phyloP scores from a whole-genome alignment of 108 stramenopile species.

The Aureococcus anophagefferens region DNA sequence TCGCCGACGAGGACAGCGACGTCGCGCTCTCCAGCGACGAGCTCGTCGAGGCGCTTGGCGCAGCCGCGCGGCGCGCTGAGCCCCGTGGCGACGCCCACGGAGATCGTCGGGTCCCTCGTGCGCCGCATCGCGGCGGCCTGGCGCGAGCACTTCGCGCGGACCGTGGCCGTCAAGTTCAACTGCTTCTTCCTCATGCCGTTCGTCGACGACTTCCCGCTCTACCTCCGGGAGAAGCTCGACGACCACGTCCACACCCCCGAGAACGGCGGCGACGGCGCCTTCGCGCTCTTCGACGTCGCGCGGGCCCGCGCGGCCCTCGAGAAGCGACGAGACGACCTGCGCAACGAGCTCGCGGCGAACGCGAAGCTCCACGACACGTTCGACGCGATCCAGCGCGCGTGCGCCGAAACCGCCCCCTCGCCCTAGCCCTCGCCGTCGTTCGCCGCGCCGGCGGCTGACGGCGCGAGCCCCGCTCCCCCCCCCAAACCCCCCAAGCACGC shows the following conservation, averaged over 20 bases:
- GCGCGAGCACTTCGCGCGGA: constrained; percentile 69
- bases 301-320: constrained; percentile 44
- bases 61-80: constrained; percentile 42
- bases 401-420: background rate
- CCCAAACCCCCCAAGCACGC: no score
- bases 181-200: constrained; percentile 86
- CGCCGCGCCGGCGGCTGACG: no score
- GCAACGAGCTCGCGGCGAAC: constrained; percentile 69
- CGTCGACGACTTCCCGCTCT: constrained; percentile 73
- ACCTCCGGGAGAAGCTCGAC: constrained; percentile 60
- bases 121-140: constrained; percentile 75
- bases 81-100: constrained; percentile 55
- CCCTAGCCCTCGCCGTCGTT: no score
- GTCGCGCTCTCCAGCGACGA: constrained; percentile 48
- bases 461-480: no score
- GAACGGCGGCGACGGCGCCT: constrained; percentile 50
- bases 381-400: constrained; percentile 30
- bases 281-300: constrained; percentile 57
- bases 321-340: constrained; percentile 52
- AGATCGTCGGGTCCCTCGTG: constrained; percentile 67
- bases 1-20: constrained; percentile 33
- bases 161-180: constrained; percentile 80
- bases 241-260: constrained; percentile 16
- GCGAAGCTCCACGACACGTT: constrained; percentile 70
- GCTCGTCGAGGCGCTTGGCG: constrained; percentile 77